A percentile compares a stretch with the other conserved stretches of the same genome.
Evolutionary conservation across 805 yeast genomes (phyloP).

Genomic region (Cephaloascus fragrans): DNA sequence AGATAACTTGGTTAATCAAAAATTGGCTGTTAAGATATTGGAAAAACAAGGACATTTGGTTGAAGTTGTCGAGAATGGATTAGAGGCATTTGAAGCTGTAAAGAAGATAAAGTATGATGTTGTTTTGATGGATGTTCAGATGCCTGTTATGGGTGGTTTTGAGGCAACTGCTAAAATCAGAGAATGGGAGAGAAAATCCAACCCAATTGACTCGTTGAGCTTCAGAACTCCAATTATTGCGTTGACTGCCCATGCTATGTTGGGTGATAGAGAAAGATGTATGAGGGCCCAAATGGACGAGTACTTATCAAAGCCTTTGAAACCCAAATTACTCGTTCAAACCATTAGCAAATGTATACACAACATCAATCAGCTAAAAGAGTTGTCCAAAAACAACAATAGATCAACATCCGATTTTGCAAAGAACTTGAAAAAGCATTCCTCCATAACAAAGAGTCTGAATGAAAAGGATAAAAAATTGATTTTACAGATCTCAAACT

Average conservation of each 20-base stretch:
- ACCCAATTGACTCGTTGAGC: slow-evolving; percentile 59
- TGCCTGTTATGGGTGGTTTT: slow-evolving; percentile 95
- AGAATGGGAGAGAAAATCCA: slow-evolving; percentile 77
- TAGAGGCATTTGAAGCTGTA: slow-evolving; percentile 72
- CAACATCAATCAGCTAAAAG: slow-evolving; percentile 52
- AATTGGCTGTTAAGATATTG: slow-evolving; percentile 73
- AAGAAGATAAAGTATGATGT: slow-evolving; percentile 63
- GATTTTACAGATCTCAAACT: background rate
- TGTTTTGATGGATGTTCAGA: slow-evolving; percentile 86
- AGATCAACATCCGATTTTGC: slow-evolving; percentile 37
- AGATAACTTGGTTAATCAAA: slow-evolving; percentile 81
- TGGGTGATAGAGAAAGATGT: slow-evolving; percentile 84
- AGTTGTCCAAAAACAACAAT: slow-evolving; percentile 36
- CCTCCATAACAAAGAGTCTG: slow-evolving; percentile 2
- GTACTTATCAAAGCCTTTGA: slow-evolving; percentile 78
- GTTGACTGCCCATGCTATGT: slow-evolving; percentile 88
- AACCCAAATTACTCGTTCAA: slow-evolving; percentile 73
- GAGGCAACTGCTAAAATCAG: slow-evolving; percentile 83
- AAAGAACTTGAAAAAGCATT: slow-evolving; percentile 27
- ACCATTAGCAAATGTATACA: slow-evolving; percentile 80
- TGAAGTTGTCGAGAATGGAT: slow-evolving; percentile 79
- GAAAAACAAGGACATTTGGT: slow-evolving; percentile 83
- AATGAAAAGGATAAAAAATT: background rate
- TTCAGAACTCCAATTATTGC: slow-evolving; percentile 84
- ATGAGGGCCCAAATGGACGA: slow-evolving; percentile 90